phyloP scores from a whole-genome alignment of 148 eudicot genomes.

The Cornus controversa region DNA sequence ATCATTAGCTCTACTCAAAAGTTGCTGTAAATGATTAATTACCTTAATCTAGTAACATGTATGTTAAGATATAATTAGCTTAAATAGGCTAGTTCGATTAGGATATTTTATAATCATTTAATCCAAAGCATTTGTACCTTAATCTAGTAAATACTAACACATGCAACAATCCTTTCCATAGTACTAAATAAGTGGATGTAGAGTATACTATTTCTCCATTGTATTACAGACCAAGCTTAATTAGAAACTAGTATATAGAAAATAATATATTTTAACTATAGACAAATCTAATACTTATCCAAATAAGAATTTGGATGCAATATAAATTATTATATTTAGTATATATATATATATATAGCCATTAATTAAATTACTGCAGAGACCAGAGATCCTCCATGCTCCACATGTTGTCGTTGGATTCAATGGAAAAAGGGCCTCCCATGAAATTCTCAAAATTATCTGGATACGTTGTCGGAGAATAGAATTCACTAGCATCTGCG shows the following conservation, averaged over 20 bases:
- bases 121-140: too few relatives aligned
- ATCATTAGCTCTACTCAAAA: neutral
- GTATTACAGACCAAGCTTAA: neutral
- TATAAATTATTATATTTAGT: too few relatives aligned
- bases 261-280: too few relatives aligned
- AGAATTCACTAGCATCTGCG: neutral
- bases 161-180: neutral
- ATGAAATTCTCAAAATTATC: conserved; percentile 16
- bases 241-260: neutral
- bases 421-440: conserved; percentile 22
- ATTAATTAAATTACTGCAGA: conserved; percentile 48
- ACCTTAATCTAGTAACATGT: neutral
- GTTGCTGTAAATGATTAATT: neutral
- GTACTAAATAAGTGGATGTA: neutral
- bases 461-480: conserved; percentile 9
- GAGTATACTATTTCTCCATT: too few relatives aligned
- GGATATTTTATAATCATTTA: neutral
- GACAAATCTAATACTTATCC: neutral
- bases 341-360: conserved; percentile 17
- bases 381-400: conserved; percentile 59
- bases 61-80: neutral
- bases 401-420: conserved; percentile 43
- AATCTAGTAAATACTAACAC: neutral
- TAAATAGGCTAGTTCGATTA: too few relatives aligned
- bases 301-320: neutral